Percentiles rank a stretch among this genome's conserved stretches.
These are phyloP conservation scores for Rhizophagus clarus DNA, from an alignment of 192 early-diverging fungal species.

Conservation along the genomic window DNA sequence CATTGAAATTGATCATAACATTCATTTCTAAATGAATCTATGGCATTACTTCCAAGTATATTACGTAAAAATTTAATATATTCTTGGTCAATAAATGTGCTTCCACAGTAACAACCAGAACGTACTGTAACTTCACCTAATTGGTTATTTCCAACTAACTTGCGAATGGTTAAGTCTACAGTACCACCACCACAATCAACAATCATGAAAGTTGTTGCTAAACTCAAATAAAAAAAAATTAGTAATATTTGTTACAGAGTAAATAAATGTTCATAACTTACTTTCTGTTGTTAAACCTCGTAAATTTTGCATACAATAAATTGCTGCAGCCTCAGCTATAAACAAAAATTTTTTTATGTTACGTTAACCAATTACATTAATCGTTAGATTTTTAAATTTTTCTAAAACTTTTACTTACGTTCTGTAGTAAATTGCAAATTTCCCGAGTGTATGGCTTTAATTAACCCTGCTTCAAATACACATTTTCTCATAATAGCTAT, in stretches of 20 bases:
- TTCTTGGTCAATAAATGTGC: conserved; percentile 46
- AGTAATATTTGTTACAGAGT: no score
- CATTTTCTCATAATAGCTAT: no score
- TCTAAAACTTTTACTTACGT: no score
- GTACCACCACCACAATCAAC: conserved; percentile 50
- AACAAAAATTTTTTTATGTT: no score
- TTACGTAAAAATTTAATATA: conserved; percentile 46
- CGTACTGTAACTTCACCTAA: conserved; percentile 32
- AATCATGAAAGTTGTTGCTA: conserved; percentile 41
- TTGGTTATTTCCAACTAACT: conserved; percentile 23
- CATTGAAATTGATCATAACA: conserved; percentile 11
- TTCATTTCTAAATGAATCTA: conserved; percentile 36
- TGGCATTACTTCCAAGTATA: conserved; percentile 43
- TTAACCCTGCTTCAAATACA: no score
- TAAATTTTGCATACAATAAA: not conserved
- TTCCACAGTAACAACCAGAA: conserved; percentile 40
- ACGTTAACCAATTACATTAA: no score
- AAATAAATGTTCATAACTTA: not conserved
- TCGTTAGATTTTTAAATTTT: no score
- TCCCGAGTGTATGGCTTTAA: no score
- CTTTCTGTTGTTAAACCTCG: not conserved
- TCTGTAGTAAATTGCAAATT: no score
- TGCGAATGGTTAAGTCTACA: conserved; percentile 43
- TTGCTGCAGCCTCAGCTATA: not conserved
- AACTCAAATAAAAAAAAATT: not conserved